Evolutionary conservation across 495 filamentous ascomycete genomes (phyloP).

Genomic region (Xeromyces bisporus): DNA sequence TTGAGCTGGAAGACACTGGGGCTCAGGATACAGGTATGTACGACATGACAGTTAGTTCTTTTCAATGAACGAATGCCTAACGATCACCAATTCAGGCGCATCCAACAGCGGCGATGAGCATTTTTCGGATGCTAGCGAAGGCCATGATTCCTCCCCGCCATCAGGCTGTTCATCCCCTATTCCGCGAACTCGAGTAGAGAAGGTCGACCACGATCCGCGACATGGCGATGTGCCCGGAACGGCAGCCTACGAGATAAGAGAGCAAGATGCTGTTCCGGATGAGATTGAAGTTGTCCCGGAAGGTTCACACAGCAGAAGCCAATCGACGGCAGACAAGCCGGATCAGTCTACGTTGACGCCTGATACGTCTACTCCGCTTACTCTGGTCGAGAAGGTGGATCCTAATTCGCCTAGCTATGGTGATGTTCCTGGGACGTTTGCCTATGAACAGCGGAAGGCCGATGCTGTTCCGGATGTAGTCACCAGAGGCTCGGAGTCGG

Average conservation of each 20-base stretch:
- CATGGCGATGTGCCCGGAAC: conserved; percentile 50
- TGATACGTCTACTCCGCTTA: conserved; percentile 55
- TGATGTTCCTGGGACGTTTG: conserved; percentile 71
- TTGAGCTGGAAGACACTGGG: conserved; percentile 55
- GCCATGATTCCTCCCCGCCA: conserved; percentile 20
- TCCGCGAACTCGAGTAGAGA: conserved; percentile 45
- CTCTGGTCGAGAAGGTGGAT: conserved; percentile 68
- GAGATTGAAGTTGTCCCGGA: conserved; percentile 46
- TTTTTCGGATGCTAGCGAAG: conserved; percentile 80
- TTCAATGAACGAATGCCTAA: not conserved
- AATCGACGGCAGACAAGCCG: conserved; percentile 21
- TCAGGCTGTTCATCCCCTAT: conserved; percentile 35
- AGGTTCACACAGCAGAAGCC: conserved; percentile 29
- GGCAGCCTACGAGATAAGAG: conserved; percentile 37
- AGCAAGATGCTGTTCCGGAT: conserved; percentile 47
- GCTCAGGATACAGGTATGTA: conserved; percentile 64
- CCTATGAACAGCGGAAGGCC: conserved; percentile 53
- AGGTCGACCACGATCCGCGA: conserved; percentile 36
- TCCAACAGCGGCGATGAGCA: conserved; percentile 70
- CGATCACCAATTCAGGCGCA: conserved; percentile 11
- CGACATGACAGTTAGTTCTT: not conserved
- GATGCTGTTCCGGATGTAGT: conserved; percentile 75
- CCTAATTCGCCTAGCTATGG: conserved; percentile 52
- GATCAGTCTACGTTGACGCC: conserved; percentile 31
- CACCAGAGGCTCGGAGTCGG: conserved; percentile 17